Conservation (phyloP, 2,329 filamentous ascomycete genomes). For the Apiospora saccharicola region DNA sequence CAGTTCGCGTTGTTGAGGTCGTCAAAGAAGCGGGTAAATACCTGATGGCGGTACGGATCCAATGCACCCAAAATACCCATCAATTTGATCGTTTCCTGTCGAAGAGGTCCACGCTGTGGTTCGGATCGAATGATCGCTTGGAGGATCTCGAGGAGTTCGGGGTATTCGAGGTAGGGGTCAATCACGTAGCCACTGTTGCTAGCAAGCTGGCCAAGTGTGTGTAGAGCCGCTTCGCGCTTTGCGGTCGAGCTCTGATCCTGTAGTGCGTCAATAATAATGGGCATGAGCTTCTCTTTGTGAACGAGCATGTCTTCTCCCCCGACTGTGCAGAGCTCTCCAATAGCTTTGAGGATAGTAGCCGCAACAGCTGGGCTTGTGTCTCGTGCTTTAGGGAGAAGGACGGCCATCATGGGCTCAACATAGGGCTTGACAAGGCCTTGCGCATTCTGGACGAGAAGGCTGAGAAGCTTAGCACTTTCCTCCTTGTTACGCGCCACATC, state of each 20-base stretch:
- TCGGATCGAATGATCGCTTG: constrained; percentile 96
- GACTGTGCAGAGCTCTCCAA: constrained; percentile 92
- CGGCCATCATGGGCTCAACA: constrained; percentile 94
- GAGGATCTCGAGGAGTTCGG: constrained; percentile 88
- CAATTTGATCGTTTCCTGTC: constrained; percentile 94
- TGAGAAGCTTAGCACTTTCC: constrained; percentile 92
- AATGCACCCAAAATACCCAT: constrained; percentile 95
- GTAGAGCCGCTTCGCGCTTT: constrained; percentile 90
- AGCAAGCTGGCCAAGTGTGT: constrained; percentile 88
- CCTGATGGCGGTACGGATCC: constrained; percentile 94
- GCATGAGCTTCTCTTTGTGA: constrained; percentile 93
- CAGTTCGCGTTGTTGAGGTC: neutral
- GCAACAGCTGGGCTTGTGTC: constrained; percentile 88
- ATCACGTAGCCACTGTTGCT: constrained; percentile 99
- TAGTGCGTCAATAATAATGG: constrained; percentile 89
- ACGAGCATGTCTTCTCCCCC: constrained; percentile 92
- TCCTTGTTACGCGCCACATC: constrained; percentile 95
- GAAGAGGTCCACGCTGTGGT: constrained; percentile 79
- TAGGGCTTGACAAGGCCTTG: constrained; percentile 94
- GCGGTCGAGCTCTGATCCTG: constrained; percentile 91
- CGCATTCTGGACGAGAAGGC: constrained; percentile 90
- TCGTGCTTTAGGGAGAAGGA: constrained; percentile 90
- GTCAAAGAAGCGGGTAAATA: constrained; percentile 39
- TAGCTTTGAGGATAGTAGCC: constrained; percentile 91
- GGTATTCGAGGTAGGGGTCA: constrained; percentile 92